Conservation (phyloP, 495 filamentous ascomycete genomes). For the Cudoniella acicularis region DNA sequence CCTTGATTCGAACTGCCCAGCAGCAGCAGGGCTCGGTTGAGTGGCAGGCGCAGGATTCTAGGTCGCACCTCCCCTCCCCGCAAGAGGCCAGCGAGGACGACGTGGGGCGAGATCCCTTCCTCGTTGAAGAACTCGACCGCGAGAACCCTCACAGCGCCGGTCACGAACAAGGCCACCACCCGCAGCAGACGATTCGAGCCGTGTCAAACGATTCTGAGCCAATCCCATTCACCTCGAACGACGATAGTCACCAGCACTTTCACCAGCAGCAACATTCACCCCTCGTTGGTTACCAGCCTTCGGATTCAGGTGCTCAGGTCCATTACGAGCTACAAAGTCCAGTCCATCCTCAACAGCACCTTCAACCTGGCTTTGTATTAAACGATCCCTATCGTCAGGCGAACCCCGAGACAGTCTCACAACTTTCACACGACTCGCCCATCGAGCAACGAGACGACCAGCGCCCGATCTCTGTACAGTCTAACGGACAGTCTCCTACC, state of each 20-base stretch:
- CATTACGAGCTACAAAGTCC: slow-evolving; percentile 21
- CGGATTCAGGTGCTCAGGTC: slow-evolving; percentile 11
- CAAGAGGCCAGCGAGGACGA: slow-evolving; percentile 28
- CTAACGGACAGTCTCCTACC: slow-evolving; percentile 37
- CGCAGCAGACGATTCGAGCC: slow-evolving; percentile 26
- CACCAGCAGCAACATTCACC: slow-evolving; percentile 19
- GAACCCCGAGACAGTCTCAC: slow-evolving; percentile 51
- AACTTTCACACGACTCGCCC: slow-evolving; percentile 60
- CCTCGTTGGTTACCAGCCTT: slow-evolving; percentile 12
- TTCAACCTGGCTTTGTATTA: slow-evolving; percentile 31
- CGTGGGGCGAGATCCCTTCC: slow-evolving; percentile 25
- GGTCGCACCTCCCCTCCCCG: slow-evolving; percentile 27
- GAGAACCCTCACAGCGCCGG: not conserved
- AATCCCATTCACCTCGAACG: slow-evolving; percentile 8
- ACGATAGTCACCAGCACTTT: slow-evolving; percentile 17
- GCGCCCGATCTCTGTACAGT: slow-evolving; percentile 32
- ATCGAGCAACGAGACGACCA: slow-evolving; percentile 33
- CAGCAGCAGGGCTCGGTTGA: slow-evolving; percentile 34
- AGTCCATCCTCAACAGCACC: slow-evolving; percentile 9
- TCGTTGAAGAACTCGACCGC: slow-evolving; percentile 6
- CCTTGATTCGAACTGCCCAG: slow-evolving; percentile 29
- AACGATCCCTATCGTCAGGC: slow-evolving; percentile 37
- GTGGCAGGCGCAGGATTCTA: slow-evolving; percentile 23
- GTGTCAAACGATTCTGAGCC: slow-evolving; percentile 13
- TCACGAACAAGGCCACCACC: slow-evolving; percentile 26